phyloP scores from a whole-genome alignment of 768 basidiomycete species.

The Zangia roseola region DNA sequence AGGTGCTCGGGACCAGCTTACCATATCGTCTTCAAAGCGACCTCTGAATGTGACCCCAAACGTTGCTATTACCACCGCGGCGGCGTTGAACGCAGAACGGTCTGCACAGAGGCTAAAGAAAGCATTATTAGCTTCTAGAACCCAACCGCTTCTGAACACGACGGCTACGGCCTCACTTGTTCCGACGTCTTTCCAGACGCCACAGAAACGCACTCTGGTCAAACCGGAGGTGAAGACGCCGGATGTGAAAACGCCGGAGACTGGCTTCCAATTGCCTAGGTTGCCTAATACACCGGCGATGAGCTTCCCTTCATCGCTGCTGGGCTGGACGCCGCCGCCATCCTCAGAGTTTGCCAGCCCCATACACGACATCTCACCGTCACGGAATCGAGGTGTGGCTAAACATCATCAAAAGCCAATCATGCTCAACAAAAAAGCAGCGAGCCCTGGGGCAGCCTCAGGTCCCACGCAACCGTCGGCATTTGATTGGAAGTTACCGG shows the following conservation, averaged over 20 bases:
- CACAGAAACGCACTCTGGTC: conserved; percentile 24
- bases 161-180: conserved; percentile 34
- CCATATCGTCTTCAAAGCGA: conserved; percentile 37
- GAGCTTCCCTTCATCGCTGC: conserved; percentile 24
- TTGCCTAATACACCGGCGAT: conserved; percentile 20
- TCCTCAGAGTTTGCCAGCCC: conserved; percentile 18
- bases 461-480: conserved; percentile 10
- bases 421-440: conserved; percentile 25
- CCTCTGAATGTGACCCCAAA: conserved; percentile 54
- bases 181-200: conserved; percentile 29
- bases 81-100: conserved; percentile 79
- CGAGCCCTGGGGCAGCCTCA: background rate
- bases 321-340: conserved; percentile 23
- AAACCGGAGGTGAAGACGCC: conserved; percentile 4
- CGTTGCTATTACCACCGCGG: conserved; percentile 73
- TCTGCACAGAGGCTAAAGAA: conserved; percentile 69
- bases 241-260: conserved; percentile 2
- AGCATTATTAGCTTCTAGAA: conserved; percentile 58
- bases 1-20: conserved; percentile 40
- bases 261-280: conserved; percentile 10
- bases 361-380: conserved; percentile 15
- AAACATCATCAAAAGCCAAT: conserved; percentile 39
- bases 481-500: conserved; percentile 23
- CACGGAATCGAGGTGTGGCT: conserved; percentile 21
- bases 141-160: conserved; percentile 65